Base-by-base conservation (phyloP, 768 basidiomycete genomes). In the Amanita molliuscula region DNA sequence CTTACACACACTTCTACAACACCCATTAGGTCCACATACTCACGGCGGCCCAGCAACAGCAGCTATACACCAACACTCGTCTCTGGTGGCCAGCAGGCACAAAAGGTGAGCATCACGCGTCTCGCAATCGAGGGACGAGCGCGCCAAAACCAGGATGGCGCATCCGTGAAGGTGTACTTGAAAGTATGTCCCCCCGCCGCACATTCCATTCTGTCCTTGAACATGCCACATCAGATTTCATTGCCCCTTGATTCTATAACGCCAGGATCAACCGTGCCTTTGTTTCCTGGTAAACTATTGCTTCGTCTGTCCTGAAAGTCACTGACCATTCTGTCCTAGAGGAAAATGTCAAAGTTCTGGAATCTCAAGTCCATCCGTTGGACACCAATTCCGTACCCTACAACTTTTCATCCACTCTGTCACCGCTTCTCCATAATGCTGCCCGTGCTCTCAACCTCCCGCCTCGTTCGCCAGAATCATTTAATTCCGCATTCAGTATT, bases 281-380 rank as follows among this genome's bases (percentile, higher is more conserved):
- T 90, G 6, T 88, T 89, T 62, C 79, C 81, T 54, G 87, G 87
- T 82, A 51, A 51, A 72, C 65, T 23, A 42, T 37, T 5, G 6
- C 28, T 25, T 41, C 40, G 44, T 40, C 11, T 36, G 21, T 26
- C 33, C n/a, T 36, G 7, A 10, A 13, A n/a, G n/a, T 20, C 7
- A 25, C n/a, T 28, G 20, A 23, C 53, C 28, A 47, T 10, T 16
- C 47, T 23, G 16, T 43, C 34, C 5, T 57, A 88, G 88, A 90
- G 81, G 86, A 85, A 54, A 88, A 84, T 59, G 67, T 89, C 53
- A 88, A 85, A 62, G 75, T 90, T 42, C 60, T 86, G 37, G 73
- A 76, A 6, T 83, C 83, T 7, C 77, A 85, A 61, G 77, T 88
- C 3, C 88, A 90, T 56, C 88, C 88, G 6, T 67, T 89, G 29